These are phyloP conservation scores for Eucalyptus curtisii DNA, from an alignment of 345 rosid genomes.

Conservation along the genomic window DNA sequence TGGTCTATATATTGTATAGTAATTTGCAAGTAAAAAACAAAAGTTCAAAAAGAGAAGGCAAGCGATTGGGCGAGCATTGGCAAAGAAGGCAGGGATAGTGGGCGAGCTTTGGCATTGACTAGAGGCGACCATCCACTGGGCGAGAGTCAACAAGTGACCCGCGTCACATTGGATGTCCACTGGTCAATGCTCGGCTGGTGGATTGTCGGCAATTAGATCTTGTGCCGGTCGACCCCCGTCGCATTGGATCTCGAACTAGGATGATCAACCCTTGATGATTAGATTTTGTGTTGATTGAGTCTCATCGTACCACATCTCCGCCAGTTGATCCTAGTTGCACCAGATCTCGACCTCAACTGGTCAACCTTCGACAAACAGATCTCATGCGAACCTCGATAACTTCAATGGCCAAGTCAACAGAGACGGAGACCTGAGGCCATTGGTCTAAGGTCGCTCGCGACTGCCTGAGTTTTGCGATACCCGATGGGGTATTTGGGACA, in stretches of 20 bases:
- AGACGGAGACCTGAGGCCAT: background rate
- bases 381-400: fast-evolving
- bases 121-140: fast-evolving
- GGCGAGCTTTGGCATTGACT: background rate
- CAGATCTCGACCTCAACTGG: background rate
- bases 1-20: background rate
- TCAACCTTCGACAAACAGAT: background rate
- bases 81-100: background rate
- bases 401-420: fast-evolving
- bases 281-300: background rate
- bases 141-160: background rate
- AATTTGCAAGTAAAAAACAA: background rate
- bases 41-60: background rate
- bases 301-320: background rate
- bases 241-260: background rate
- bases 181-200: background rate
- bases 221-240: fast-evolving
- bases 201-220: background rate
- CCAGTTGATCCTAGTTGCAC: background rate
- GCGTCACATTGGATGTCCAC: too few relatives aligned
- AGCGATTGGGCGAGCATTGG: background rate
- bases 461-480: background rate
- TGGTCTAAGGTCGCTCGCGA: background rate
- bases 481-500: background rate
- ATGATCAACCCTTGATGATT: background rate